phyloP scores from a whole-genome alignment of 345 rosid genomes.

The Hibiscus mutabilis region DNA sequence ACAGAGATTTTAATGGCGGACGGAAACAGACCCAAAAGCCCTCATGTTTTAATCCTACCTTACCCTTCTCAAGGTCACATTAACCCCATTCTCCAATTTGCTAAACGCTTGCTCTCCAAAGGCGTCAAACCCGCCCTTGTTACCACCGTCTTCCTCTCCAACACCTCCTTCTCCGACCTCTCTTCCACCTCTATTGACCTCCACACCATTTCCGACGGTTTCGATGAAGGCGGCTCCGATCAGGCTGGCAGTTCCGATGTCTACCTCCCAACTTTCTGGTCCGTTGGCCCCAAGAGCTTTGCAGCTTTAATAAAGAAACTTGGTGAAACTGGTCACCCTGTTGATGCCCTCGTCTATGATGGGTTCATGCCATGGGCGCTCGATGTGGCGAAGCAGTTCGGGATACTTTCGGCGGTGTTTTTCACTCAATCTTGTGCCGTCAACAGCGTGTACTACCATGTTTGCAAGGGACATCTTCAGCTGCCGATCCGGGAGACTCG shows the following conservation, averaged over 20 bases:
- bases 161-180: constrained; percentile 8
- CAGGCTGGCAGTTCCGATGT: background rate
- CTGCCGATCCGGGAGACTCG: constrained; percentile 5
- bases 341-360: constrained; percentile 22
- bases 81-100: constrained; percentile 27
- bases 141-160: constrained; percentile 18
- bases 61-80: constrained; percentile 33
- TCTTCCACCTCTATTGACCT: background rate
- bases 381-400: constrained; percentile 29
- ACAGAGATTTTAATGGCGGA: background rate
- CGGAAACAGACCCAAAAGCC: background rate
- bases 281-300: constrained; percentile 17
- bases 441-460: constrained; percentile 22
- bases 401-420: constrained; percentile 12
- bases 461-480: background rate
- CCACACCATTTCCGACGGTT: constrained; percentile 27
- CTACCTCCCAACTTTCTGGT: constrained; percentile 5
- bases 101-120: constrained; percentile 19
- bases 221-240: constrained; percentile 10
- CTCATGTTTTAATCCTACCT: constrained; percentile 22
- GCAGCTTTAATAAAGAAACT: constrained; percentile 9
- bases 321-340: constrained; percentile 4
- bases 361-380: constrained; percentile 26
- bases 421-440: constrained; percentile 37
- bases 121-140: constrained; percentile 19